Base-by-base conservation (phyloP, 345 rosid species). In the Diplotaxis tenuifolia region DNA sequence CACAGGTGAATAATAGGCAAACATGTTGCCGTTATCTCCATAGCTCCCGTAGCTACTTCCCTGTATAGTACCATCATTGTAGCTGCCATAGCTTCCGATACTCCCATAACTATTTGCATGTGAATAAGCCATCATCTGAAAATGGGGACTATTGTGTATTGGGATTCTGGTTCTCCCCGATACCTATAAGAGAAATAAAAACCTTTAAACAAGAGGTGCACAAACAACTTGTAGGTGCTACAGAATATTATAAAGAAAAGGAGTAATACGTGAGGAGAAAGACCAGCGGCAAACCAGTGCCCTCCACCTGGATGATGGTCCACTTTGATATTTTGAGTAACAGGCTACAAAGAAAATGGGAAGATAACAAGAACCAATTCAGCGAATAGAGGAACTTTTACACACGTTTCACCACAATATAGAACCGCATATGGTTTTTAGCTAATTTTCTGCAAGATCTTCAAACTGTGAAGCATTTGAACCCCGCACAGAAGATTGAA, bases 241-340 rank as follows among this genome's bases (percentile, higher is more conserved):
- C 49, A 78, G 73, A n/a, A 67, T 22, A 67, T 67, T 42, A 61
- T 32, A 47, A n/a, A 61, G 65, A 42, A 68, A 31, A 72, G 14
- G 56, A 73, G 65, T 62, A 89, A 87, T 82, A 95, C 99, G 78
- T 89, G 84, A 63, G 99, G 99, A 78, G 99, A 95, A 74, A 95
- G 96, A 72, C 99, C 99, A 78, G 99, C 98, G 66, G 99, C 96
- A 84, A 92, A 90, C 99, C 99, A 95, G 81, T 95, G 98, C 79
- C 99, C 99, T 63, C 97, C 97, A 65, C 96, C 98, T 55, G 97
- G 98, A 75, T 92, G 98, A 95, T 95, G 99, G 64, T 92, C 93
- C 77, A 95, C 97, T 84, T 87, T 95, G 68, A 89, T 68, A 80
- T 86, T 95, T 83, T 90, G 99, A 68, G 86, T 69, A 70, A 95